phyloP scores from a whole-genome alignment of 1,139 yeast species.

The Kodamaea plutei region DNA sequence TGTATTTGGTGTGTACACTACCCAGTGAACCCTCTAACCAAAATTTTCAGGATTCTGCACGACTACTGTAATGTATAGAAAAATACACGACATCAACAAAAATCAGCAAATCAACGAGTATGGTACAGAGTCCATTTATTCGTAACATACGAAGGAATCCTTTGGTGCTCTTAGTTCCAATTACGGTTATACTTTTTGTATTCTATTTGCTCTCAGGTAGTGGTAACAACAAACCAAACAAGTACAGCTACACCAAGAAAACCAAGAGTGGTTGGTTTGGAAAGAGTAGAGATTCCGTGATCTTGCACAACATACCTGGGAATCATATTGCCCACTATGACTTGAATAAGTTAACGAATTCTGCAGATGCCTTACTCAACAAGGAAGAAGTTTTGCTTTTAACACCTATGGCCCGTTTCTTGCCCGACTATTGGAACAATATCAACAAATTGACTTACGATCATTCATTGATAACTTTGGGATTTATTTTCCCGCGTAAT shows the following conservation, averaged over 20 bases:
- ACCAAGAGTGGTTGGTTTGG: conserved; percentile 44
- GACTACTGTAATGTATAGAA: too few relatives aligned
- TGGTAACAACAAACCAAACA: conserved; percentile 17
- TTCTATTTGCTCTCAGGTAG: conserved; percentile 38
- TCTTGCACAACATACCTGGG: conserved; percentile 62
- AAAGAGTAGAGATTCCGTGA: conserved; percentile 41
- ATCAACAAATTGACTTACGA: conserved; percentile 73
- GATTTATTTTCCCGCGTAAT: conserved; percentile 84
- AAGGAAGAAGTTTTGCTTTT: conserved; percentile 78
- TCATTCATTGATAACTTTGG: conserved; percentile 77
- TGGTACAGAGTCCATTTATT: conserved; percentile 29
- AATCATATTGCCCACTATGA: conserved; percentile 84
- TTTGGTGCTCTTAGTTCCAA: conserved; percentile 41
- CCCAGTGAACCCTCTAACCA: neutral
- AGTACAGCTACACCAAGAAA: conserved; percentile 50
- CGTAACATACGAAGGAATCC: conserved; percentile 64
- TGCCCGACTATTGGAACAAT: conserved; percentile 84
- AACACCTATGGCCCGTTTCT: conserved; percentile 86
- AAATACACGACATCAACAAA: conserved; percentile 4
- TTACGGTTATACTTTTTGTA: conserved; percentile 37
- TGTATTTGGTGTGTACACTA: too few relatives aligned
- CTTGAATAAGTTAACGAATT: conserved; percentile 68
- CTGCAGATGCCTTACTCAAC: conserved; percentile 65
- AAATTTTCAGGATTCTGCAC: too few relatives aligned
- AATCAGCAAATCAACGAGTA: conserved; percentile 1